Evolutionary conservation across 2,329 filamentous ascomycete species (phyloP).

Genomic region (Pseudogymnoascus sp.): DNA sequence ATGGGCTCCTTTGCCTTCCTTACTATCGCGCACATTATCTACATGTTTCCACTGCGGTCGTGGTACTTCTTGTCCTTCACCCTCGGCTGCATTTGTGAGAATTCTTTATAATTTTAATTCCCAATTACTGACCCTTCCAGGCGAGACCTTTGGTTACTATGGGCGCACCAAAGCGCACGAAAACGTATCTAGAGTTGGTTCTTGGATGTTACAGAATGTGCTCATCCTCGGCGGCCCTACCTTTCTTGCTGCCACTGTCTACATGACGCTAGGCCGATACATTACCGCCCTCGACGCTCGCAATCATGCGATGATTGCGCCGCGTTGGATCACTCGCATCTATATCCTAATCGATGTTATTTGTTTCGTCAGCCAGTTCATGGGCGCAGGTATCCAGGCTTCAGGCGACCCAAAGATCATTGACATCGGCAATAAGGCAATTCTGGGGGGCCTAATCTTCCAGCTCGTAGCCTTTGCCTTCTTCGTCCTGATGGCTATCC

Average conservation of each 20-base stretch:
- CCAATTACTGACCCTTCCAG: background rate
- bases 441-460: slow-evolving; percentile 40
- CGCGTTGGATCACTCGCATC: slow-evolving; percentile 39
- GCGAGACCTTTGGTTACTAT: slow-evolving; percentile 5
- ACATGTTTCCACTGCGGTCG: slow-evolving; percentile 13
- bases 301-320: slow-evolving; percentile 34
- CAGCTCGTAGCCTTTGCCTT: slow-evolving; percentile 43
- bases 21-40: slow-evolving; percentile 12
- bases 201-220: slow-evolving; percentile 33
- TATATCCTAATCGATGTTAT: slow-evolving; percentile 43
- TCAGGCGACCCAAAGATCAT: background rate
- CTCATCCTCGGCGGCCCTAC: slow-evolving; percentile 35
- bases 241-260: slow-evolving; percentile 37
- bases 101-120: background rate
- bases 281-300: slow-evolving; percentile 32
- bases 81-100: background rate
- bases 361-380: slow-evolving; percentile 37
- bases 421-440: slow-evolving; percentile 33
- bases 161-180: background rate
- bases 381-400: slow-evolving; percentile 8
- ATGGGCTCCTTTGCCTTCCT: slow-evolving; percentile 14
- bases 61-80: background rate
- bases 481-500: slow-evolving; percentile 31
- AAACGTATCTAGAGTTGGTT: slow-evolving; percentile 10
- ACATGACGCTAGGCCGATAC: slow-evolving; percentile 38